Percentiles rank a stretch among this genome's conserved stretches.
Conservation (phyloP, 2,329 filamentous ascomycete species). For the Colletotrichum trifolii region DNA sequence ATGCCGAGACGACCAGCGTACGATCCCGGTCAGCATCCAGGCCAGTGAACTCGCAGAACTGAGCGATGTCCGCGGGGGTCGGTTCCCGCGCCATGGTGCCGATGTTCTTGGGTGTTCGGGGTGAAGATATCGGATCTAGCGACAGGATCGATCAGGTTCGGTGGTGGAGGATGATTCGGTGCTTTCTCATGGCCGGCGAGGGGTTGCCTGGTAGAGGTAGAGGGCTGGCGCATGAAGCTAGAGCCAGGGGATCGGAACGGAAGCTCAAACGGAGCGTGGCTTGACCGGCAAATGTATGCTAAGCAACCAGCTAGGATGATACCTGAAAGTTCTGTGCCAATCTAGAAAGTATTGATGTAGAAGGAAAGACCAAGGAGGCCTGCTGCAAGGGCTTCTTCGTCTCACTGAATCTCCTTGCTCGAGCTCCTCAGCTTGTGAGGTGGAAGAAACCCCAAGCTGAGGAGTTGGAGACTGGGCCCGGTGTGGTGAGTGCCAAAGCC, state of each 20-base stretch:
- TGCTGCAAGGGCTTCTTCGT: no score
- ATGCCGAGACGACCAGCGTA: conserved; percentile 52
- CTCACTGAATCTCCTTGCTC: no score
- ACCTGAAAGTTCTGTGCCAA: no score
- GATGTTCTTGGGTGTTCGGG: conserved; percentile 17
- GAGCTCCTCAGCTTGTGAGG: no score
- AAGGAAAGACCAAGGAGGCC: no score
- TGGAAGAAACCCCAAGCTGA: no score
- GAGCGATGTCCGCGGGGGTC: conserved; percentile 49
- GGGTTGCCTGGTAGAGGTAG: not conserved
- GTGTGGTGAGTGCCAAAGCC: no score
- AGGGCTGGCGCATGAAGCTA: conserved; percentile 26
- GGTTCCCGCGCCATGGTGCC: conserved; percentile 45
- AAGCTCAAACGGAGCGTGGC: conserved; percentile 10
- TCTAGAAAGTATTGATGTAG: no score
- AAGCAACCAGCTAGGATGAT: no score
- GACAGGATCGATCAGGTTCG: conserved; percentile 6
- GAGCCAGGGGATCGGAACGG: conserved; percentile 6
- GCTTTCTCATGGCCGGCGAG: conserved; percentile 14
- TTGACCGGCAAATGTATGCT: not conserved
- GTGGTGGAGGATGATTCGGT: not conserved
- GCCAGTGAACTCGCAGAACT: conserved; percentile 55
- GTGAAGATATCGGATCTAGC: conserved; percentile 7
- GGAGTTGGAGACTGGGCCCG: no score
- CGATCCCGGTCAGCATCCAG: conserved; percentile 51